These are phyloP conservation scores for Aeminium ludgeri DNA, from an alignment of 495 filamentous ascomycete genomes.

Conservation along the genomic window DNA sequence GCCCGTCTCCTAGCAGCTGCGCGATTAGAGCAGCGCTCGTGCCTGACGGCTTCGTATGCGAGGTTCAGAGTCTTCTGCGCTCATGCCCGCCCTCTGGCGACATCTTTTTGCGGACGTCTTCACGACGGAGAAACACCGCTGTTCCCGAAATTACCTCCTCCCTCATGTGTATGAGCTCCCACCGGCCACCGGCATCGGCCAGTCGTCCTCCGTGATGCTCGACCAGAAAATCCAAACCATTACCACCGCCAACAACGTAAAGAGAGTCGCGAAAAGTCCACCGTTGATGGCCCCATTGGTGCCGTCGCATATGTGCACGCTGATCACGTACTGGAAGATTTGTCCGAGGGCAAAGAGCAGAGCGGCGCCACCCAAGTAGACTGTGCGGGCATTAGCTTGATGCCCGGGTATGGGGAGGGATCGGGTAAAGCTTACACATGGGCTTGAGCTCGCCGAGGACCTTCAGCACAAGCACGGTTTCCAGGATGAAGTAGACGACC, in stretches of 20 bases:
- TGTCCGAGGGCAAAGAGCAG: slow-evolving; percentile 81
- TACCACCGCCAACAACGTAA: slow-evolving; percentile 68
- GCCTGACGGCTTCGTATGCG: no score
- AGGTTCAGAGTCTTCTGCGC: neutral
- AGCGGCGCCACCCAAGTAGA: slow-evolving; percentile 57
- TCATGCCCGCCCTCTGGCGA: neutral
- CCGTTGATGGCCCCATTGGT: slow-evolving; percentile 78
- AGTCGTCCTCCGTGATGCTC: slow-evolving; percentile 97
- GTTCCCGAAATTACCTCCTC: neutral
- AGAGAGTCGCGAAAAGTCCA: slow-evolving; percentile 80
- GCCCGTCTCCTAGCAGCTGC: no score
- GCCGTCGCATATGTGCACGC: slow-evolving; percentile 70
- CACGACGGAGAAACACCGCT: neutral
- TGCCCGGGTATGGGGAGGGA: neutral
- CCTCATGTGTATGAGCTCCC: slow-evolving; percentile 12
- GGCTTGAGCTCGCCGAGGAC: slow-evolving; percentile 74
- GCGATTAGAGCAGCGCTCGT: no score
- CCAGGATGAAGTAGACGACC: slow-evolving; percentile 64
- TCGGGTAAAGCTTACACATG: slow-evolving; percentile 46
- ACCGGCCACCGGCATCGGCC: slow-evolving; percentile 46
- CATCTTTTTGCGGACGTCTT: neutral
- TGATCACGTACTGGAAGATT: slow-evolving; percentile 89
- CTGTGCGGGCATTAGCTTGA: slow-evolving; percentile 27
- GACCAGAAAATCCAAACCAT: slow-evolving; percentile 93
- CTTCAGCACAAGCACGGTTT: slow-evolving; percentile 62